A percentile compares a stretch with the other conserved stretches of the same genome.
Conservation (phyloP, 345 rosid genomes). For the Ricinus communis region DNA sequence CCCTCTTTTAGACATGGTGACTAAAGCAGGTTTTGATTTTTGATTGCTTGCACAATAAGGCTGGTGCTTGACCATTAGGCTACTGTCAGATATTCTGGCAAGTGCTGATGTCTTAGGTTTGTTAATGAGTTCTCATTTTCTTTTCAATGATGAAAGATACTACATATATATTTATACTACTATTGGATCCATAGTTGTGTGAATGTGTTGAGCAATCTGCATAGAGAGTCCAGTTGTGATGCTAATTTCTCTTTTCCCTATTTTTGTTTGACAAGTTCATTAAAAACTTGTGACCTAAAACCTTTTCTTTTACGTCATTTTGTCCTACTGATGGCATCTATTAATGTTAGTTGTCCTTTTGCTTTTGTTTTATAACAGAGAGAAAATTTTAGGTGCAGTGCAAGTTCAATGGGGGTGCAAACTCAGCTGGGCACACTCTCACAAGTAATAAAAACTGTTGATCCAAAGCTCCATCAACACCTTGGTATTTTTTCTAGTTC, state of each 20-base stretch:
- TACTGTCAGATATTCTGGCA: background rate
- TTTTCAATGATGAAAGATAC: background rate
- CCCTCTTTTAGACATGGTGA: background rate
- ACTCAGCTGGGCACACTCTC: constrained; percentile 81
- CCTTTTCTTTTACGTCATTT: background rate
- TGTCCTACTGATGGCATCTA: constrained; percentile 14
- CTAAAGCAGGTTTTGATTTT: background rate
- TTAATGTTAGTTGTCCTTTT: background rate
- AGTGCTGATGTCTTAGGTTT: background rate
- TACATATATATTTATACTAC: background rate
- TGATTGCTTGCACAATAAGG: background rate
- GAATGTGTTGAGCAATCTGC: too few relatives aligned
- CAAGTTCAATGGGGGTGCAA: constrained; percentile 85
- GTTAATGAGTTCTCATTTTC: background rate
- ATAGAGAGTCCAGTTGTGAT: background rate
- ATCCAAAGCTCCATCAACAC: constrained; percentile 94
- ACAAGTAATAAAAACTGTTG: constrained; percentile 75
- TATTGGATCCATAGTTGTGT: background rate
- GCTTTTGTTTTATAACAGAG: constrained; percentile 51
- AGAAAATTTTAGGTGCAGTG: constrained; percentile 75
- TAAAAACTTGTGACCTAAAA: background rate
- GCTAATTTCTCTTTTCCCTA: background rate
- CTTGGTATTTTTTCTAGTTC: constrained; percentile 50
- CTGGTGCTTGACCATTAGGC: background rate
- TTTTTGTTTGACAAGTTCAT: background rate